These are phyloP conservation scores for Cyberlindnera xishuangbannaensis DNA, from an alignment of 805 yeast species.

Conservation along the genomic window DNA sequence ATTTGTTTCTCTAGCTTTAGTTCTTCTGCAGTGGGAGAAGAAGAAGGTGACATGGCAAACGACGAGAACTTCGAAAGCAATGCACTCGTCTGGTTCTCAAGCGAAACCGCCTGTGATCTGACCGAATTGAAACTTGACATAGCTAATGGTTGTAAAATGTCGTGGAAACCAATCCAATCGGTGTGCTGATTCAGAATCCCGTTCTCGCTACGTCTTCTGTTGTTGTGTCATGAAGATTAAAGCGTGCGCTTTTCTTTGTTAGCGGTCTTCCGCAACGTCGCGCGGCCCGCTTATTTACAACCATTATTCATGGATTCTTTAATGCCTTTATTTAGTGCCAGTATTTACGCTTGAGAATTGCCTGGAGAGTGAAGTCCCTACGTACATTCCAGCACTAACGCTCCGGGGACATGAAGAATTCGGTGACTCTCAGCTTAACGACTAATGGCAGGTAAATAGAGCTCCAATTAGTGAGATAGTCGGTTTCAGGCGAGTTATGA, in stretches of 20 bases:
- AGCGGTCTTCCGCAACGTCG: too few relatives aligned
- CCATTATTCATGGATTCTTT: not conserved
- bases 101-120: conserved; percentile 59
- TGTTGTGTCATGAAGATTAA: not conserved
- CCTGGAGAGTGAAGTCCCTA: conserved; percentile 1
- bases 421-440: conserved; percentile 1
- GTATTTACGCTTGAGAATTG: conserved; percentile 1
- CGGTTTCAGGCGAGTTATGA: conserved; percentile 15
- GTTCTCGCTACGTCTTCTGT: not conserved
- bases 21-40: conserved; percentile 46
- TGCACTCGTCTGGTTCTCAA: conserved; percentile 64
- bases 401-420: conserved; percentile 6
- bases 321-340: conserved; percentile 6
- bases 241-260: too few relatives aligned
- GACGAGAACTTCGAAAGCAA: conserved; percentile 48
- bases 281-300: too few relatives aligned
- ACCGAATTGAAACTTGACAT: conserved; percentile 57
- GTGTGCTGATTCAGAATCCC: not conserved
- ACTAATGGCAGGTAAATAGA: conserved; percentile 19
- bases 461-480: conserved; percentile 25
- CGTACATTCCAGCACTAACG: conserved; percentile 13
- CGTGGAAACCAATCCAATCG: too few relatives aligned
- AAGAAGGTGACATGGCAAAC: conserved; percentile 45
- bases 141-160: not conserved
- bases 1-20: conserved; percentile 37